A percentile compares a stretch with the other conserved stretches of the same genome.
phyloP scores from a whole-genome alignment of 768 basidiomycete species.

The Tulasnella sp. region DNA sequence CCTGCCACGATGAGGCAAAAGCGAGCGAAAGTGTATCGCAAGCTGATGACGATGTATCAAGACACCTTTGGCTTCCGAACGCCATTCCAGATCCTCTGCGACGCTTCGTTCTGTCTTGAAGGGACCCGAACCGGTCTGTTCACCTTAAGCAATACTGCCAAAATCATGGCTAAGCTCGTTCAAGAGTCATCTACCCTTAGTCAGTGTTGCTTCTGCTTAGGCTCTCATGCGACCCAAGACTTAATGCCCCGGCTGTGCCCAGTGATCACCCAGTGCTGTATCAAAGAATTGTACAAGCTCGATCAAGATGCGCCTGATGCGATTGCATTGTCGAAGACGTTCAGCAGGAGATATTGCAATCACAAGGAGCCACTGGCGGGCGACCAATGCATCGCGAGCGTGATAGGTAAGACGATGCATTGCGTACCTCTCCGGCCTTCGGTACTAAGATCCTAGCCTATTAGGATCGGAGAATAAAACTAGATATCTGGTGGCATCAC shows the following conservation, averaged over 20 bases:
- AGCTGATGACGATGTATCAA: slow-evolving; percentile 85
- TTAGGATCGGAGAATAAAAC: slow-evolving; percentile 82
- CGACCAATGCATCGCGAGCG: slow-evolving; percentile 68
- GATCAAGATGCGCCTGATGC: slow-evolving; percentile 62
- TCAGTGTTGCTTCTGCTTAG: slow-evolving; percentile 35
- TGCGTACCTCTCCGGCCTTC: not conserved
- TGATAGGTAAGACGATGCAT: slow-evolving; percentile 66
- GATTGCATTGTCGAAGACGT: slow-evolving; percentile 83
- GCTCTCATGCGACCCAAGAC: slow-evolving; percentile 8
- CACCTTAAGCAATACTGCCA: slow-evolving; percentile 23
- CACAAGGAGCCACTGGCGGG: slow-evolving; percentile 80
- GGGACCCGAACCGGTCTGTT: slow-evolving; percentile 30
- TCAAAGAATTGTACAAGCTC: slow-evolving; percentile 83
- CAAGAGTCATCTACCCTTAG: slow-evolving; percentile 88
- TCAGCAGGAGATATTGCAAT: slow-evolving; percentile 91
- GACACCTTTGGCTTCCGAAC: slow-evolving; percentile 83
- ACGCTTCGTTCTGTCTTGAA: slow-evolving; percentile 69
- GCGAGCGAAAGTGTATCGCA: slow-evolving; percentile 87
- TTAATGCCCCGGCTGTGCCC: slow-evolving; percentile 3
- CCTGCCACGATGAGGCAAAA: slow-evolving; percentile 84
- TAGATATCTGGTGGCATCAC: slow-evolving; percentile 82
- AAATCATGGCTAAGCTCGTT: slow-evolving; percentile 64
- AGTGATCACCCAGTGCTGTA: slow-evolving; percentile 99
- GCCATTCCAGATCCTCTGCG: slow-evolving; percentile 90
- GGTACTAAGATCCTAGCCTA: not conserved